phyloP scores from a whole-genome alignment of 352 stramenopile genomes.

The Plasmopara muralis region DNA sequence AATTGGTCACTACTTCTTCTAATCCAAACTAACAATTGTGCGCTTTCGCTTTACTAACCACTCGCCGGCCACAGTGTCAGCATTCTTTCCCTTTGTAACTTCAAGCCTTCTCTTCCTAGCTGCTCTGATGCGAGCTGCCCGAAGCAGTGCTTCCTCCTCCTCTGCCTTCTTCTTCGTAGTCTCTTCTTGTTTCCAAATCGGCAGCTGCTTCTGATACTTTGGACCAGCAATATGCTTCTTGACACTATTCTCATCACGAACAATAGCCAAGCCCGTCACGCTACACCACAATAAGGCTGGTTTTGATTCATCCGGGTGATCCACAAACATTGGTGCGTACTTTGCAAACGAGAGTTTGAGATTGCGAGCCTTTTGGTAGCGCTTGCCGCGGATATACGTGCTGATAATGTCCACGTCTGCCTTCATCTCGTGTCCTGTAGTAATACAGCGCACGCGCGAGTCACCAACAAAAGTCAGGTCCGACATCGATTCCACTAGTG shows the following conservation, averaged over 20 bases:
- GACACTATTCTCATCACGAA: slow-evolving; percentile 39
- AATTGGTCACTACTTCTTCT: too few species aligned
- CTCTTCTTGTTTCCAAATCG: slow-evolving; percentile 43
- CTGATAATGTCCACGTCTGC: slow-evolving; percentile 45
- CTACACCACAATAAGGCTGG: slow-evolving; percentile 51
- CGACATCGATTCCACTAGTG: slow-evolving; percentile 30
- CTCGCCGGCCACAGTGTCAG: slow-evolving; percentile 7
- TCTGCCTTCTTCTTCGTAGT: slow-evolving; percentile 31
- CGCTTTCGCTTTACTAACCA: slow-evolving; percentile 18
- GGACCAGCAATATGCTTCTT: slow-evolving; percentile 43
- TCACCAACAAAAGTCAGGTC: slow-evolving; percentile 46
- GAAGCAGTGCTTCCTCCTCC: slow-evolving; percentile 24
- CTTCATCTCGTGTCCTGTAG: slow-evolving; percentile 64
- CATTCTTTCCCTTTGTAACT: slow-evolving; percentile 7
- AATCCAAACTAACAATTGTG: neutral
- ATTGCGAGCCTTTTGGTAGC: slow-evolving; percentile 41
- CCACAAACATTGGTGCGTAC: slow-evolving; percentile 60
- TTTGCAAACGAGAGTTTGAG: slow-evolving; percentile 41
- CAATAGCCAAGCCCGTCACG: slow-evolving; percentile 53
- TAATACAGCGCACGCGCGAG: slow-evolving; percentile 46
- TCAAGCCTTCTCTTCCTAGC: slow-evolving; percentile 29
- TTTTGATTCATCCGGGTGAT: slow-evolving; percentile 51
- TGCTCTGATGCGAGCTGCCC: slow-evolving; percentile 18
- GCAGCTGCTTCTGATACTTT: slow-evolving; percentile 54
- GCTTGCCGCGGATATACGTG: slow-evolving; percentile 48